These are phyloP conservation scores for Fraxinus albicans DNA, from an alignment of 305 asterid genomes.

Conservation along the genomic window DNA sequence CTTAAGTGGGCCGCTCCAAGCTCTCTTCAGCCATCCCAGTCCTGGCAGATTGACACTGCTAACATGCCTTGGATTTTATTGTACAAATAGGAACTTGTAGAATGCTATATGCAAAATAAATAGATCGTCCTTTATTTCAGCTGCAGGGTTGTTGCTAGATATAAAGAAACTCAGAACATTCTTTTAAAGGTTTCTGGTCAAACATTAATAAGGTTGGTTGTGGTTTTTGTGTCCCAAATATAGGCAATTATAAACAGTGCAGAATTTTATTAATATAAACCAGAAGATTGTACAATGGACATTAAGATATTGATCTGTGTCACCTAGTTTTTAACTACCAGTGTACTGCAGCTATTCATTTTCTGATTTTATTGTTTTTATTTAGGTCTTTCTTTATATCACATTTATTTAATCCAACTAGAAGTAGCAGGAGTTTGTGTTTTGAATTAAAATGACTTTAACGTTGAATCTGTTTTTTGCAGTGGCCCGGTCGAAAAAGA, in stretches of 20 bases:
- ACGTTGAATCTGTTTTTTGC: neutral
- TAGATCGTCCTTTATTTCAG: neutral
- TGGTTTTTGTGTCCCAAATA: neutral
- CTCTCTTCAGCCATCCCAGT: neutral
- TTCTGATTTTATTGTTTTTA: neutral
- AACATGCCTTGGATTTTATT: neutral
- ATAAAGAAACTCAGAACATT: conserved; percentile 1
- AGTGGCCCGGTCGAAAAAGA: neutral
- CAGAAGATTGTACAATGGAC: neutral
- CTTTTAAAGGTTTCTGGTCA: neutral
- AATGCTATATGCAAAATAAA: neutral
- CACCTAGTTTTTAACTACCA: neutral
- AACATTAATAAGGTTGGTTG: neutral
- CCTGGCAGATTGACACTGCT: neutral
- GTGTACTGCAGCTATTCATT: neutral
- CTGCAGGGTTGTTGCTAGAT: neutral
- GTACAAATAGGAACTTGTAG: neutral
- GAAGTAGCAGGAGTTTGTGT: neutral
- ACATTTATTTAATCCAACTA: neutral
- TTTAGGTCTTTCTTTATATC: neutral
- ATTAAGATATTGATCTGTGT: neutral
- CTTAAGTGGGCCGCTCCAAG: neutral
- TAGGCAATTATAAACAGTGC: neutral
- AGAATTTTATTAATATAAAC: neutral
- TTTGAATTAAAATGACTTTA: neutral